A percentile compares a stretch with the other conserved stretches of the same genome.
Evolutionary conservation across 768 basidiomycete species (phyloP).

Genomic region (Suillus bovinus): DNA sequence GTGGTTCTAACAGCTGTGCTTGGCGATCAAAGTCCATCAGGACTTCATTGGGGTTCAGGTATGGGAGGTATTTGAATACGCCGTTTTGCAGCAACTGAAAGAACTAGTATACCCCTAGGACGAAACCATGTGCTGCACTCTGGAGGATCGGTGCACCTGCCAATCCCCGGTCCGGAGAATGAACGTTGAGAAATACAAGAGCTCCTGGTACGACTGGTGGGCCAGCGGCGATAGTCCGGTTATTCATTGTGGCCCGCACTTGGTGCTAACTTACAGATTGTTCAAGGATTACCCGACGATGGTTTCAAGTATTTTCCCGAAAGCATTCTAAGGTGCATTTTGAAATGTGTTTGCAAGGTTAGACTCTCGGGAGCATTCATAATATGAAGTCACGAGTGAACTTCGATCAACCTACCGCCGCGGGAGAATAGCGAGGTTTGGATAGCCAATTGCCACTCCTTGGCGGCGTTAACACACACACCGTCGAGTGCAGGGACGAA

Average conservation of each 20-base stretch:
- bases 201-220: background rate
- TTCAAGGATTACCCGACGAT: background rate
- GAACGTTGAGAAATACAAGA: background rate
- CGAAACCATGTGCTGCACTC: background rate
- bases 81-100: background rate
- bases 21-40: background rate
- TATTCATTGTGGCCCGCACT: constrained; percentile 17
- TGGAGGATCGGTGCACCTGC: background rate
- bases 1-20: background rate
- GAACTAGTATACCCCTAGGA: background rate
- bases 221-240: constrained; percentile 21
- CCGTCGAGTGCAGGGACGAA: background rate
- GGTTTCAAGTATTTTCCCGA: constrained; percentile 2
- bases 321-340: background rate
- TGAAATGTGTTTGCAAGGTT: constrained; percentile 2
- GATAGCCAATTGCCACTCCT: constrained; percentile 6
- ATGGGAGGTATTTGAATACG: background rate
- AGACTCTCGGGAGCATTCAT: constrained; percentile 4
- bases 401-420: constrained; percentile 35
- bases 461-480: background rate
- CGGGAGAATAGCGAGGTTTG: constrained; percentile 22
- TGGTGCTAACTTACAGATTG: constrained; percentile 1
- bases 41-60: too few relatives aligned
- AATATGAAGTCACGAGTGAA: constrained; percentile 20
- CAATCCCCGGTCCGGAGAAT: background rate